Conservation (phyloP, 2,329 filamentous ascomycete genomes). For the Arthroderma uncinatum region DNA sequence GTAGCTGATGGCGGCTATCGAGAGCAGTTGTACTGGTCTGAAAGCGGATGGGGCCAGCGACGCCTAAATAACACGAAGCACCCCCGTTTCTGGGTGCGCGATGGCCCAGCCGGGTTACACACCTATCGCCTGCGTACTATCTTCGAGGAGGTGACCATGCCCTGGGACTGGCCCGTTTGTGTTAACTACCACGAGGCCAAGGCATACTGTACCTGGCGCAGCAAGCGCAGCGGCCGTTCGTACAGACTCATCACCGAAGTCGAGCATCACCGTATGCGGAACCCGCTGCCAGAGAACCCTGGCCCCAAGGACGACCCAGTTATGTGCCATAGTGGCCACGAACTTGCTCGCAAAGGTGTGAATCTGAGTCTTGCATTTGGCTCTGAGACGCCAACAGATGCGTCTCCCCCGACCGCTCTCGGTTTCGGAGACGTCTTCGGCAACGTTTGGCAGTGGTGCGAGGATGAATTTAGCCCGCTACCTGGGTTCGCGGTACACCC, state of each 20-base stretch:
- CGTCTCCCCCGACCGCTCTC: background rate
- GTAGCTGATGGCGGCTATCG: background rate
- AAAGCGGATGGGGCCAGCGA: background rate
- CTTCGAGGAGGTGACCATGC: background rate
- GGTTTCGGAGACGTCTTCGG: background rate
- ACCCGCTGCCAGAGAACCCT: background rate
- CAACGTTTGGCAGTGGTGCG: conserved; percentile 2
- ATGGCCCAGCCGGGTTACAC: background rate
- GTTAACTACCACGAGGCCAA: conserved; percentile 2
- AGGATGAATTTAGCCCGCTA: background rate
- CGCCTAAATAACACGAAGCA: background rate
- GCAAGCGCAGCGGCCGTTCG: background rate
- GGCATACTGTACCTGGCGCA: conserved; percentile 1
- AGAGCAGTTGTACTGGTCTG: background rate
- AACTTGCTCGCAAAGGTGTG: background rate
- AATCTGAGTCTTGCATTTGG: background rate
- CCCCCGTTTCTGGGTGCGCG: background rate
- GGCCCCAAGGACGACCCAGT: background rate
- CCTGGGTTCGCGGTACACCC: background rate
- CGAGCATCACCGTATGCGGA: background rate
- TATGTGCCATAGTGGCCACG: background rate
- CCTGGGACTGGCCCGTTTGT: conserved; percentile 1
- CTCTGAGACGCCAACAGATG: background rate
- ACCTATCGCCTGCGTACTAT: background rate
- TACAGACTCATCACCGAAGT: background rate